Conservation (phyloP, 768 basidiomycete species). For the Paxillus rubicundulus region DNA sequence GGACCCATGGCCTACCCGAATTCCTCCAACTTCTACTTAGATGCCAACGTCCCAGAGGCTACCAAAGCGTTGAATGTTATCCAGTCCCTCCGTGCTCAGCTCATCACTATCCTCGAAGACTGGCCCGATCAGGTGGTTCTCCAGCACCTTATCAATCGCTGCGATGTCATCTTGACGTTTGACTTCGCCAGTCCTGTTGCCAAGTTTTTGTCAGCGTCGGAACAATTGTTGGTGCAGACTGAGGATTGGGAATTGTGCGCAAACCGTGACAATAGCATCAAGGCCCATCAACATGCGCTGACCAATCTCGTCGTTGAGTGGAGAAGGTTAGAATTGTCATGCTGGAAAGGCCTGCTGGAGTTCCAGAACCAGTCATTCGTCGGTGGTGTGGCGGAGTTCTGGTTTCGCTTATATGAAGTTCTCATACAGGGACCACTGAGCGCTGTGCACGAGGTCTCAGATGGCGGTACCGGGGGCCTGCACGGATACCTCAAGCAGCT, state of each 20-base stretch:
- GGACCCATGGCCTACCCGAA: conserved; percentile 13
- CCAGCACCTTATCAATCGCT: conserved; percentile 75
- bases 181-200: conserved; percentile 72
- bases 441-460: conserved; percentile 40
- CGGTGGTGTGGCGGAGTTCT: conserved; percentile 64
- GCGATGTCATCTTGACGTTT: conserved; percentile 60
- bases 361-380: conserved; percentile 55
- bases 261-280: conserved; percentile 85
- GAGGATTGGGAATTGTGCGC: conserved; percentile 98
- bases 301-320: conserved; percentile 80
- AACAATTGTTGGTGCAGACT: conserved; percentile 80
- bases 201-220: conserved; percentile 75
- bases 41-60: conserved; percentile 71
- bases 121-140: conserved; percentile 99
- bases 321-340: conserved; percentile 85
- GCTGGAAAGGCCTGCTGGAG: conserved; percentile 80
- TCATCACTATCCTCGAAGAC: conserved; percentile 59
- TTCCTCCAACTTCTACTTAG: conserved; percentile 75
- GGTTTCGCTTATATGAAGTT: conserved; percentile 87
- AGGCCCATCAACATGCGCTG: conserved; percentile 59
- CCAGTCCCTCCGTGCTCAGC: conserved; percentile 45
- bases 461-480: conserved; percentile 33
- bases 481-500: conserved; percentile 60
- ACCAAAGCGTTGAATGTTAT: conserved; percentile 58
- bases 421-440: conserved; percentile 60